phyloP scores from a whole-genome alignment of 2,329 filamentous ascomycete species.

The Alternaria longipes region DNA sequence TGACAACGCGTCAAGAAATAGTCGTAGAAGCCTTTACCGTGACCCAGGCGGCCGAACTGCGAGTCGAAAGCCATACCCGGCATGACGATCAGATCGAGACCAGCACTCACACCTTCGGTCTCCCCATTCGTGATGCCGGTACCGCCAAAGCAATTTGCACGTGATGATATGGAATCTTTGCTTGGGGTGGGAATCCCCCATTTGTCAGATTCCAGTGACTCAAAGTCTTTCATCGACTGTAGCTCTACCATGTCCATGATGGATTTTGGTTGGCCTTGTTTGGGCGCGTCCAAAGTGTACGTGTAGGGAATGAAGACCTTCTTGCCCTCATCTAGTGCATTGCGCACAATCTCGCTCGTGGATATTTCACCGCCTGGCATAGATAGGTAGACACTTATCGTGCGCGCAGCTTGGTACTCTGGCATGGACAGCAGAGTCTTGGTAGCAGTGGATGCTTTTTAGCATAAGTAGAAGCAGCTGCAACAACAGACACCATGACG shows the following conservation, averaged over 20 bases:
- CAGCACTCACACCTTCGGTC: constrained; percentile 39
- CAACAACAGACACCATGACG: constrained; percentile 41
- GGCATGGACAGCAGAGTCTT: constrained; percentile 71
- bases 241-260: constrained; percentile 97
- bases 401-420: constrained; percentile 77
- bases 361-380: constrained; percentile 91
- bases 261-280: constrained; percentile 62
- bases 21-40: constrained; percentile 98
- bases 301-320: constrained; percentile 92
- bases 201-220: constrained; percentile 76
- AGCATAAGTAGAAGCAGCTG: constrained; percentile 23
- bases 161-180: constrained; percentile 68
- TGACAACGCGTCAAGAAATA: constrained; percentile 84
- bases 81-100: constrained; percentile 86
- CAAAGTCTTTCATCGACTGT: constrained; percentile 76
- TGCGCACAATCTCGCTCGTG: constrained; percentile 80
- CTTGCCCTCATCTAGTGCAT: constrained; percentile 81
- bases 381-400: constrained; percentile 87
- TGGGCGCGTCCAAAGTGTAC: constrained; percentile 63
- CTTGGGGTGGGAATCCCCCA: constrained; percentile 96
- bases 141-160: constrained; percentile 78
- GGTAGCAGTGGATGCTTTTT: constrained; percentile 71
- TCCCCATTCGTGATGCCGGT: constrained; percentile 58
- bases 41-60: constrained; percentile 79
- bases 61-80: constrained; percentile 92